Conservation (phyloP, 2,329 filamentous ascomycete genomes). For the Nannizziopsis arthrosporioides region DNA sequence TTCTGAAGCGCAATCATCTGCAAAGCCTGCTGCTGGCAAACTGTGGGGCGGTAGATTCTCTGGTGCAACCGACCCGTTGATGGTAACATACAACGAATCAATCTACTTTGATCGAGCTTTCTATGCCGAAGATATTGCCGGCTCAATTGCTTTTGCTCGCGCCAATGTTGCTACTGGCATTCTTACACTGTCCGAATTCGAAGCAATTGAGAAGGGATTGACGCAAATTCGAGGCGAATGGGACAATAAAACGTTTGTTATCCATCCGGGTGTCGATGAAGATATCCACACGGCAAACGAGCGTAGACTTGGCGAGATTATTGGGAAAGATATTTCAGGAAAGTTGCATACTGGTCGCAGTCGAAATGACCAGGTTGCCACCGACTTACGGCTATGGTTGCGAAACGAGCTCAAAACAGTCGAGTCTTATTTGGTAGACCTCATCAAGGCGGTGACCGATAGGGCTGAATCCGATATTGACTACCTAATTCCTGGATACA, state of each 20-base stretch:
- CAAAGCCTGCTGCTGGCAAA: slow-evolving; percentile 15
- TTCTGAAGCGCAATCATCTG: slow-evolving; percentile 4
- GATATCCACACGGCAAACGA: slow-evolving; percentile 20
- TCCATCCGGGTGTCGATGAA: slow-evolving; percentile 21
- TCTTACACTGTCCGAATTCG: slow-evolving; percentile 57
- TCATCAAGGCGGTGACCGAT: slow-evolving; percentile 56
- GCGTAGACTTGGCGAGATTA: slow-evolving; percentile 65
- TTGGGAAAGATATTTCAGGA: slow-evolving; percentile 71
- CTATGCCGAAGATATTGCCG: slow-evolving; percentile 64
- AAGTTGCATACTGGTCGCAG: slow-evolving; percentile 84
- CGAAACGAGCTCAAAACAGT: slow-evolving; percentile 60
- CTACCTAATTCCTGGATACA: slow-evolving; percentile 76
- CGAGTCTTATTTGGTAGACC: slow-evolving; percentile 54
- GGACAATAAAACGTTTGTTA: slow-evolving; percentile 20
- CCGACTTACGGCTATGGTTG: slow-evolving; percentile 83
- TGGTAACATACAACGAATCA: slow-evolving; percentile 67
- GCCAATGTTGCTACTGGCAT: slow-evolving; percentile 62
- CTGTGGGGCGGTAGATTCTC: slow-evolving; percentile 40
- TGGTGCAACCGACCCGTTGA: slow-evolving; percentile 64
- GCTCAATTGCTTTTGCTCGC: slow-evolving; percentile 63
- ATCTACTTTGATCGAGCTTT: slow-evolving; percentile 64
- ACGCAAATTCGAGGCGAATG: slow-evolving; percentile 36
- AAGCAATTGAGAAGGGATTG: slow-evolving; percentile 57
- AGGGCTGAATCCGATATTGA: slow-evolving; percentile 66
- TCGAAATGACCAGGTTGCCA: slow-evolving; percentile 81